A percentile compares a stretch with the other conserved stretches of the same genome.
Evolutionary conservation across 192 early-diverging fungal genomes (phyloP).

Genomic region (Coemansia sp.): DNA sequence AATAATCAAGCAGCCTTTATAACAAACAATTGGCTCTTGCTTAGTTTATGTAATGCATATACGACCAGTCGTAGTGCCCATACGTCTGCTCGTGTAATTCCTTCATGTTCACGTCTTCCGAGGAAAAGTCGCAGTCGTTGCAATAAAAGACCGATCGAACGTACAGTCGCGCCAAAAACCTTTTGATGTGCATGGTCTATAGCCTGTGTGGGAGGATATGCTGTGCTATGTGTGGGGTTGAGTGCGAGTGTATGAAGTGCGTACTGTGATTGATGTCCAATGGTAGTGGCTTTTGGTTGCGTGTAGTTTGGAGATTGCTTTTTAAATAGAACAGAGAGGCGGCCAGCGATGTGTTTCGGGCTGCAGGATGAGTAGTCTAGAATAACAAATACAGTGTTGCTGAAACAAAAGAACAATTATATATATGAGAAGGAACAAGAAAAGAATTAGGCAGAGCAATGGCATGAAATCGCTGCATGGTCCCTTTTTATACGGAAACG

Average conservation of each 20-base stretch:
- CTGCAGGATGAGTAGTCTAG: neutral
- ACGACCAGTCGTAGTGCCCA: slow-evolving; percentile 46
- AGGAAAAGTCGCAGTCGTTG: slow-evolving; percentile 40
- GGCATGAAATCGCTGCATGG: neutral
- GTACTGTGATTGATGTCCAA: neutral
- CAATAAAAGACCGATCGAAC: slow-evolving; percentile 44
- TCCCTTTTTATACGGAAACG: slow-evolving; percentile 1
- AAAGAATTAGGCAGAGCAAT: neutral
- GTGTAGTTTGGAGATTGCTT: no score
- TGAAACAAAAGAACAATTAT: neutral
- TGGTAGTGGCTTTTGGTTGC: neutral
- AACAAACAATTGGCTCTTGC: neutral
- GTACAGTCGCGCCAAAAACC: slow-evolving; percentile 9
- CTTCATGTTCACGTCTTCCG: slow-evolving; percentile 28
- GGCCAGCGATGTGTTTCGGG: neutral
- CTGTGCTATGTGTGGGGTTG: neutral
- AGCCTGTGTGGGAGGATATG: neutral
- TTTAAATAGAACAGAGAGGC: neutral
- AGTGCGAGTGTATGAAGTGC: neutral
- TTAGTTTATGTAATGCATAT: slow-evolving; percentile 49
- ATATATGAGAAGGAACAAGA: neutral
- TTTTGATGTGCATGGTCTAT: slow-evolving; percentile 22
- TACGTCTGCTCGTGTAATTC: slow-evolving; percentile 20
- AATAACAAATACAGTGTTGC: neutral
- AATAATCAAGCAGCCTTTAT: neutral